These are phyloP conservation scores for Diaporthe sp. DNA, from an alignment of 2,329 filamentous ascomycete genomes.

Conservation along the genomic window DNA sequence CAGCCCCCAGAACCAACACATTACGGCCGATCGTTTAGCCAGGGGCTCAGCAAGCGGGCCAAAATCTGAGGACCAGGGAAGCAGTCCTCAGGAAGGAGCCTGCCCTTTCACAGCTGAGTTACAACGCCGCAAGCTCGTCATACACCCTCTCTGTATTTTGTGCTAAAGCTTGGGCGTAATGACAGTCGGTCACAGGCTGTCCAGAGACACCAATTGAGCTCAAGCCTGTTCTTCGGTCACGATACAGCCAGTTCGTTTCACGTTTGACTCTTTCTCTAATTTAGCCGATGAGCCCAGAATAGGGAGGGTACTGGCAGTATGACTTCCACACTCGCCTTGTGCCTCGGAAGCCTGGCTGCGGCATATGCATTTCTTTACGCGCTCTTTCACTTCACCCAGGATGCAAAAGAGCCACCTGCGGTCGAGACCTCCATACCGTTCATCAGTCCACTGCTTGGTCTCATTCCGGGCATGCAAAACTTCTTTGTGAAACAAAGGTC, in stretches of 20 bases:
- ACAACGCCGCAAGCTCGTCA: neutral
- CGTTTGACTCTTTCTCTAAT: neutral
- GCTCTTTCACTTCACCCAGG: neutral
- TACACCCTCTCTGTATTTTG: neutral
- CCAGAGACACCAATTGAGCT: neutral
- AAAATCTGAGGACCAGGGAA: neutral
- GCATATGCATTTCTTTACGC: neutral
- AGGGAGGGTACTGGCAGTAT: neutral
- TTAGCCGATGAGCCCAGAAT: neutral
- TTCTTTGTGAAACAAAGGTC: neutral
- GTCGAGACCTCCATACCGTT: neutral
- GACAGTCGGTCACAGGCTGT: neutral
- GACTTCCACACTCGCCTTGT: neutral
- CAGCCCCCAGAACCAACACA: neutral
- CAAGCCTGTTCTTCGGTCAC: neutral
- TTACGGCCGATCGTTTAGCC: neutral
- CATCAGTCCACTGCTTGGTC: neutral
- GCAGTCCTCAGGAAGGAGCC: neutral
- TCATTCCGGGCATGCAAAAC: neutral
- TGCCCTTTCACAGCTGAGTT: neutral
- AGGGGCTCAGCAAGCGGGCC: neutral
- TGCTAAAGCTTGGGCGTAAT: neutral
- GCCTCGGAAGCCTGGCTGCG: neutral
- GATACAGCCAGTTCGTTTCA: neutral
- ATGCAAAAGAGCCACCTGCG: neutral